Percentiles rank a stretch among this genome's conserved stretches.
Evolutionary conservation across 352 stramenopile genomes (phyloP).

Genomic region (Globisporangium parvum): DNA sequence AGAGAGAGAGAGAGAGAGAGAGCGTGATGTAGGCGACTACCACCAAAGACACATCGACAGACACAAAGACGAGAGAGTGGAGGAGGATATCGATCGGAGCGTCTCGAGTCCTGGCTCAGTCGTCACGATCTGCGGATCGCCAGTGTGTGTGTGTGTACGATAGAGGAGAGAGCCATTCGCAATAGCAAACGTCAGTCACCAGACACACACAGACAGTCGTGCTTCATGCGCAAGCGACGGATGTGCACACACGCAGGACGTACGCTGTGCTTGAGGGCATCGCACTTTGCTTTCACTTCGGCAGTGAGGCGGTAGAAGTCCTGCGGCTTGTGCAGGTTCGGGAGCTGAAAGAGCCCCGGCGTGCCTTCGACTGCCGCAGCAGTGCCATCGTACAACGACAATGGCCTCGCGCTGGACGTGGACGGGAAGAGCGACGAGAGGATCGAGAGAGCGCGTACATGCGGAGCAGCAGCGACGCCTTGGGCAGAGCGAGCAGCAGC

Average conservation of each 20-base stretch:
- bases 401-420: too few species aligned
- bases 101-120: constrained; percentile 55
- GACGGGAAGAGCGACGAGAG: constrained; percentile 14
- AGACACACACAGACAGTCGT: too few species aligned
- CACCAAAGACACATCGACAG: neutral
- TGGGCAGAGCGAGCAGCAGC: neutral
- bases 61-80: neutral
- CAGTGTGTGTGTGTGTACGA: neutral
- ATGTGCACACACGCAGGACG: too few species aligned
- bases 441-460: constrained; percentile 11
- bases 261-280: constrained; percentile 54
- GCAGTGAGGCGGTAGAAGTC: constrained; percentile 60
- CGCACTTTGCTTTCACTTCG: constrained; percentile 50
- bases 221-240: too few species aligned
- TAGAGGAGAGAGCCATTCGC: neutral
- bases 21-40: constrained; percentile 9
- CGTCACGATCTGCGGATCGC: constrained; percentile 32
- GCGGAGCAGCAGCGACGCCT: neutral
- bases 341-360: constrained; percentile 68
- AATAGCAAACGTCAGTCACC: neutral
- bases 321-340: constrained; percentile 40
- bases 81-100: constrained; percentile 50
- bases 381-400: neutral
- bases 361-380: constrained; percentile 2
- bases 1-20: neutral